Evolutionary conservation across 768 basidiomycete genomes (phyloP).

Genomic region (Aureoboletus auriporus): DNA sequence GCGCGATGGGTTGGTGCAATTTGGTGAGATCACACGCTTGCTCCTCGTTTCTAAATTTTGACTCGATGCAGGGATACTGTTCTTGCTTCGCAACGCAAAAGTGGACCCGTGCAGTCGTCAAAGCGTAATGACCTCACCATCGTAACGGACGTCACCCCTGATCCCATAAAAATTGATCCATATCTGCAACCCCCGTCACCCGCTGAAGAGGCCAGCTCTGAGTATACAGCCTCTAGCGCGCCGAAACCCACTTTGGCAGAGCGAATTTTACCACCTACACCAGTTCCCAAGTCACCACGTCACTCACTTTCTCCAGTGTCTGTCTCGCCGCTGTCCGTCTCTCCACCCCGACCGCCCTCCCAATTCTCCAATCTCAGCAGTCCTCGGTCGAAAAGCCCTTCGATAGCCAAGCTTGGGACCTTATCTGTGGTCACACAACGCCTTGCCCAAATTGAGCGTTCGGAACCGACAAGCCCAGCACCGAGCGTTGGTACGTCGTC

Average conservation of each 20-base stretch:
- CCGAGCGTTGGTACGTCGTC: slow-evolving; percentile 19
- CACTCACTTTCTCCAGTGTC: slow-evolving; percentile 9
- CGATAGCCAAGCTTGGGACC: slow-evolving; percentile 56
- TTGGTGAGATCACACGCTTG: slow-evolving; percentile 43
- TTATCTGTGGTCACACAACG: slow-evolving; percentile 65
- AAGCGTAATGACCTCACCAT: slow-evolving; percentile 10
- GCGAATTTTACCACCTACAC: slow-evolving; percentile 19
- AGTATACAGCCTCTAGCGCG: slow-evolving; percentile 26
- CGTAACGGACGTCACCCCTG: slow-evolving; percentile 11
- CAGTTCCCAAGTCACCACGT: slow-evolving; percentile 25
- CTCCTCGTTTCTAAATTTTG: background rate
- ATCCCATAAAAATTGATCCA: background rate
- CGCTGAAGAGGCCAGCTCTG: slow-evolving; percentile 18
- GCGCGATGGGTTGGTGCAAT: slow-evolving; percentile 73
- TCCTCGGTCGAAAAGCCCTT: slow-evolving; percentile 45
- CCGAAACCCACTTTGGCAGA: slow-evolving; percentile 8
- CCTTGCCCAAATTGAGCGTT: slow-evolving; percentile 53
- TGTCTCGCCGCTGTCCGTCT: slow-evolving; percentile 12
- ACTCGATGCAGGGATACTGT: slow-evolving; percentile 51
- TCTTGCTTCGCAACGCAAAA: slow-evolving; percentile 36
- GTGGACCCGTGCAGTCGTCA: background rate
- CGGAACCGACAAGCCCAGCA: slow-evolving; percentile 15
- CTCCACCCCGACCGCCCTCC: slow-evolving; percentile 23
- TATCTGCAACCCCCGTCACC: slow-evolving; percentile 7
- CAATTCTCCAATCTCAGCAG: slow-evolving; percentile 17